Evolutionary conservation across 1,284 basidiomycete genomes (phyloP).

Genomic region (Cutaneotrichosporon mucoides): DNA sequence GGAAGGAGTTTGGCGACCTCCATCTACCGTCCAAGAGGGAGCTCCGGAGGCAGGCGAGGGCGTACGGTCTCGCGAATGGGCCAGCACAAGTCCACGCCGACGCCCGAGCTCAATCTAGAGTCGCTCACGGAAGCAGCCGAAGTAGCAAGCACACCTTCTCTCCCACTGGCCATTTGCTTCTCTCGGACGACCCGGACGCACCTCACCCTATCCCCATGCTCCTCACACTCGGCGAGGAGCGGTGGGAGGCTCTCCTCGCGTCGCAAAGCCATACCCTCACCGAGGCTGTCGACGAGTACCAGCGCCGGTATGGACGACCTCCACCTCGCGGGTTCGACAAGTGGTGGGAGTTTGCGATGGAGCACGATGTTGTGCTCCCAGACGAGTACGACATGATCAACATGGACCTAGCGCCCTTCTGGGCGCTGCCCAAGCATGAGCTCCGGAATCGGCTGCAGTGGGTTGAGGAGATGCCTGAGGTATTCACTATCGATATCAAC

Average conservation of each 20-base stretch:
- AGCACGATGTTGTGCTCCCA: constrained; percentile 67
- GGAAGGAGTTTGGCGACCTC: constrained; percentile 1
- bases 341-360: constrained; percentile 77
- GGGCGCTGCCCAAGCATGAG: constrained; percentile 65
- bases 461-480: constrained; percentile 44
- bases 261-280: constrained; percentile 69
- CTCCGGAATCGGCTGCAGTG: constrained; percentile 62
- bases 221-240: constrained; percentile 68
- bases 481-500: constrained; percentile 40
- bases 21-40: no score
- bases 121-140: no score
- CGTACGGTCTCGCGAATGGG: background rate
- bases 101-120: no score
- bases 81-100: background rate
- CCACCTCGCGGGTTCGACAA: constrained; percentile 82
- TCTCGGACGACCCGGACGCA: constrained; percentile 28
- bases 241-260: constrained; percentile 62
- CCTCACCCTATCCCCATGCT: constrained; percentile 73
- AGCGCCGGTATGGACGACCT: constrained; percentile 63
- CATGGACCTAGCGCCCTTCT: constrained; percentile 76
- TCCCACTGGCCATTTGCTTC: constrained; percentile 39
- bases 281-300: constrained; percentile 72
- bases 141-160: constrained; percentile 40
- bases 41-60: constrained; percentile 12
- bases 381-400: constrained; percentile 84